A percentile compares a stretch with the other conserved stretches of the same genome.
These are phyloP conservation scores for Crithidia thermophila DNA, from an alignment of 208 protist species.

Conservation along the genomic window DNA sequence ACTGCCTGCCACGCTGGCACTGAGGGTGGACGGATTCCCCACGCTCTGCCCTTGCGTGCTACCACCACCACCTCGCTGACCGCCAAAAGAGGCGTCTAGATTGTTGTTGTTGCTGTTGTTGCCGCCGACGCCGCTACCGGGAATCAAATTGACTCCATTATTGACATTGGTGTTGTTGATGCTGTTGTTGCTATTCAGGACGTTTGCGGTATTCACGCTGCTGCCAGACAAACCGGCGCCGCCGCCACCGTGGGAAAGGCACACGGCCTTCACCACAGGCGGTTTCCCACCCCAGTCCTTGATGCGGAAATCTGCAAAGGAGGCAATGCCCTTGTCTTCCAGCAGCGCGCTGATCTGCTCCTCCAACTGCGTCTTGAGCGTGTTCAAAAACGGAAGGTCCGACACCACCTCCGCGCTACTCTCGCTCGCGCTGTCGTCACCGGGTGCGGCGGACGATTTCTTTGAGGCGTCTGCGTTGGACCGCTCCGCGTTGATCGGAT, in stretches of 20 bases:
- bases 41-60: neutral
- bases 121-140: neutral
- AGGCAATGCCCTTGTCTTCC: conserved; percentile 82
- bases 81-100: neutral
- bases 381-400: conserved; percentile 27
- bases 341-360: conserved; percentile 77
- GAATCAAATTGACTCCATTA: too few relatives aligned
- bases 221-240: neutral
- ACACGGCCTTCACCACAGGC: conserved; percentile 66
- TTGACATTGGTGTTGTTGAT: neutral
- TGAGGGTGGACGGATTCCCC: neutral
- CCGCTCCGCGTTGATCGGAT: conserved; percentile 9
- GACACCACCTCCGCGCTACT: conserved; percentile 16
- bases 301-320: conserved; percentile 65
- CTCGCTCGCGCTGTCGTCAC: conserved; percentile 17
- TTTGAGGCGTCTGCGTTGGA: conserved; percentile 7
- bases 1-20: neutral
- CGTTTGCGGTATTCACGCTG: neutral
- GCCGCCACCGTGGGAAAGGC: conserved; percentile 34
- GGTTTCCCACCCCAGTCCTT: conserved; percentile 62
- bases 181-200: neutral
- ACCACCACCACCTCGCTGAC: neutral
- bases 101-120: neutral
- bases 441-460: neutral
- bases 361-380: conserved; percentile 54